These are phyloP conservation scores for Nemania sp. DNA, from an alignment of 2,329 filamentous ascomycete species.

Conservation along the genomic window DNA sequence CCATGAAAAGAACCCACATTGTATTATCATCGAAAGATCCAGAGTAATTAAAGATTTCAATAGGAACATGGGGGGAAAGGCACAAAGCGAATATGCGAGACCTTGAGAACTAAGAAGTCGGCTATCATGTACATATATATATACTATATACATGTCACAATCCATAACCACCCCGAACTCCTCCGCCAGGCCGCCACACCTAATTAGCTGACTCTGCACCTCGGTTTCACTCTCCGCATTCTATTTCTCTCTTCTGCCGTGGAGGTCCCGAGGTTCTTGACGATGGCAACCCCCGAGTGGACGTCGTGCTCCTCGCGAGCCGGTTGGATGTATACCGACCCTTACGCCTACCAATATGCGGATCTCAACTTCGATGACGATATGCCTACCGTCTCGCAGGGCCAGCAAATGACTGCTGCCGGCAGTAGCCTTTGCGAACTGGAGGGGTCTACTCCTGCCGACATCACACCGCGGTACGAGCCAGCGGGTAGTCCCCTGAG, in stretches of 20 bases:
- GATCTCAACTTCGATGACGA: not conserved
- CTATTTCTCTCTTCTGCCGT: not conserved
- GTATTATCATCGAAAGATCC: not conserved
- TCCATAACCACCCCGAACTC: not conserved
- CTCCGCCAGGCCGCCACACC: not conserved
- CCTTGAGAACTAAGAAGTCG: not conserved
- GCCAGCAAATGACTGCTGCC: not conserved
- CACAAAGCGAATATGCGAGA: not conserved
- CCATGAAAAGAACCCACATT: not conserved
- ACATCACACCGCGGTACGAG: not conserved
- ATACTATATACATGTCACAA: not conserved
- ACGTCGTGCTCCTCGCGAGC: conserved; percentile 1
- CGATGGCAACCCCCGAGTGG: conserved; percentile 5
- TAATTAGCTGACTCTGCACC: too few relatives aligned
- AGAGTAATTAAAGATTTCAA: too few relatives aligned
- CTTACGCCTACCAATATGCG: conserved; percentile 27
- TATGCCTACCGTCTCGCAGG: not conserved
- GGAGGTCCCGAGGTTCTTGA: not conserved
- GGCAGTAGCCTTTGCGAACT: conserved; percentile 3
- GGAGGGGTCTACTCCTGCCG: conserved; percentile 2
- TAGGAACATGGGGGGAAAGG: too few relatives aligned
- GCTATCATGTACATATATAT: not conserved
- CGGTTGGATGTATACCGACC: conserved; percentile 27
- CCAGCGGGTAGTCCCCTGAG: not conserved
- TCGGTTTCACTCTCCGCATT: not conserved